Conservation (phyloP, 129 eudicot genomes). For the Centaurea solstitialis region DNA sequence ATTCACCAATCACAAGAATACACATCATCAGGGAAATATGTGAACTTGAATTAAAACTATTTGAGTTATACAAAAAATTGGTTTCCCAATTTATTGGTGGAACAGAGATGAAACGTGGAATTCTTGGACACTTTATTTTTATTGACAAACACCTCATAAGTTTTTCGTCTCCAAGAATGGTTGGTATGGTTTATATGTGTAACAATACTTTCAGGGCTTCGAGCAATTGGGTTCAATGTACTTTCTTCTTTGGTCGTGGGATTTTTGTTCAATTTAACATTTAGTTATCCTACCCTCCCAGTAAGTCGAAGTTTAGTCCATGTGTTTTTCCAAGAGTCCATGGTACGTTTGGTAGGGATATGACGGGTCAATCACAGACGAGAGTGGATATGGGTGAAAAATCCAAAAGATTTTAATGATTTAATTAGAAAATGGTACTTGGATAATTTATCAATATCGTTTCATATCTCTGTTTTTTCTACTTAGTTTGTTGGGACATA, state of each 20-base stretch:
- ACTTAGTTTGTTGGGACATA: not conserved
- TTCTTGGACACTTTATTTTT: too few species aligned
- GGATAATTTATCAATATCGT: too few species aligned
- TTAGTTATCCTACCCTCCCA: conserved; percentile 58
- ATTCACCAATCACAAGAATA: not conserved
- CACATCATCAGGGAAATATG: not conserved
- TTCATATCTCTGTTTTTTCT: not conserved
- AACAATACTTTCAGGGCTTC: conserved; percentile 14
- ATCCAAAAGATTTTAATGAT: not conserved
- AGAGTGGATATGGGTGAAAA: too few species aligned
- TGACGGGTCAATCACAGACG: not conserved
- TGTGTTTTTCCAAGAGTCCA: not conserved
- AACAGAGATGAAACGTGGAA: not conserved
- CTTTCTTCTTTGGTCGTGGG: conserved; percentile 38
- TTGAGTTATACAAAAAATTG: too few species aligned
- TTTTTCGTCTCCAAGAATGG: not conserved
- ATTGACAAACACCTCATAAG: too few species aligned
- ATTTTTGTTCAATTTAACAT: conserved; percentile 30
- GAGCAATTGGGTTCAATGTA: conserved; percentile 51
- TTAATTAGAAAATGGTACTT: too few species aligned
- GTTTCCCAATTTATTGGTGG: not conserved
- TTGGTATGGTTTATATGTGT: not conserved
- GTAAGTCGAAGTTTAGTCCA: conserved; percentile 41
- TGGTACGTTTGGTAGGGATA: not conserved
- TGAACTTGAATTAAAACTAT: not conserved